Evolutionary conservation across 139 green algal genomes (phyloP).

Genomic region (Asterochloris erici): DNA sequence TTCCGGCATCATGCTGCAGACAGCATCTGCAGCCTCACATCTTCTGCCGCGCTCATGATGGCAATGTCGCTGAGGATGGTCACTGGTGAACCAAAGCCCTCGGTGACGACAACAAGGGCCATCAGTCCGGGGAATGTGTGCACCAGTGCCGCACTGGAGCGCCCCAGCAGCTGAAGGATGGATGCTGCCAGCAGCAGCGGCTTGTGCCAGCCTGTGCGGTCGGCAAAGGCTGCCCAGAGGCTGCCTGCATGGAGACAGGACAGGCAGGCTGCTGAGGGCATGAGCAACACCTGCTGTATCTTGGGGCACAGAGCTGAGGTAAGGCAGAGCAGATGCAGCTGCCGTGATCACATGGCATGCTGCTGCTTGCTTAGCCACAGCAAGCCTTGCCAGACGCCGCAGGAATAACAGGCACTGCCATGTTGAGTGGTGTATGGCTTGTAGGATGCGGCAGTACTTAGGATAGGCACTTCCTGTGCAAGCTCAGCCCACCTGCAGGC

Average conservation of each 20-base stretch:
- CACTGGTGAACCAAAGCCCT: constrained; percentile 22
- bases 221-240: constrained; percentile 20
- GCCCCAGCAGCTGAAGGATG: constrained; percentile 9
- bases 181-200: constrained; percentile 18
- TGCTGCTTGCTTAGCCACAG: too few species aligned
- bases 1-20: neutral
- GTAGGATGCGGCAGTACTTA: neutral
- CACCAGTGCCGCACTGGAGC: constrained; percentile 3
- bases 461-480: neutral
- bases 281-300: neutral
- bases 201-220: constrained; percentile 14
- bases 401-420: too few species aligned
- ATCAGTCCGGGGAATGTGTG: neutral
- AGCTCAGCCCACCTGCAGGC: neutral
- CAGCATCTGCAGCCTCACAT: constrained; percentile 10
- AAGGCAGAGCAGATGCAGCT: neutral
- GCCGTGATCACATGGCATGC: too few species aligned
- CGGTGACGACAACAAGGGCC: constrained; percentile 5
- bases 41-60: constrained; percentile 28
- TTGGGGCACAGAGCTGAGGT: neutral
- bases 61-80: constrained; percentile 24
- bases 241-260: neutral
- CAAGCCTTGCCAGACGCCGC: too few species aligned
- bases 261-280: neutral
- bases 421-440: too few species aligned